Evolutionary conservation across 2,329 filamentous ascomycete species (phyloP).

Genomic region (Pseudohalonectria lignicola): DNA sequence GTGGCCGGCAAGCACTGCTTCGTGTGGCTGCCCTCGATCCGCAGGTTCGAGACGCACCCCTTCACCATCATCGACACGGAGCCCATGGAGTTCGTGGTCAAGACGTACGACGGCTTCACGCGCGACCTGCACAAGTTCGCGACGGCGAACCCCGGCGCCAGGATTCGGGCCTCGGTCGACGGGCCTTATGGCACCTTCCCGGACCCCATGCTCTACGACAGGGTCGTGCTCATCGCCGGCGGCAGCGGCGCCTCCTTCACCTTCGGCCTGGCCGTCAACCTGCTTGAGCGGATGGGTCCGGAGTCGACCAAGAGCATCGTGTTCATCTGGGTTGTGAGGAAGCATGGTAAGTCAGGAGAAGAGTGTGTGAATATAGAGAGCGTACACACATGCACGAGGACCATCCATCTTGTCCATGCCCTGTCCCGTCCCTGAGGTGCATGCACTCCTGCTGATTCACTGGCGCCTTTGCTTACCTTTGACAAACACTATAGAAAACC

Average conservation of each 20-base stretch:
- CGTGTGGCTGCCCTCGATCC: constrained; percentile 50
- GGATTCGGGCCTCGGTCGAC: constrained; percentile 41
- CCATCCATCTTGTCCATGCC: too few species aligned
- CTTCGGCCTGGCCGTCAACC: constrained; percentile 34
- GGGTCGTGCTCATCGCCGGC: constrained; percentile 47
- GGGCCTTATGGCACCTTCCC: constrained; percentile 48
- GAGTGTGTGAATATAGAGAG: too few species aligned
- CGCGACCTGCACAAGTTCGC: constrained; percentile 41
- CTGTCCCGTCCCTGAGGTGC: too few species aligned
- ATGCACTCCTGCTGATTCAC: too few species aligned
- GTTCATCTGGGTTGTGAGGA: constrained; percentile 37
- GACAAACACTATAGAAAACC: constrained; percentile 11
- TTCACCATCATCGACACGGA: constrained; percentile 47
- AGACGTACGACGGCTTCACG: constrained; percentile 49
- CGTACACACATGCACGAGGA: too few species aligned
- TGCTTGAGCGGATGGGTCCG: constrained; percentile 28
- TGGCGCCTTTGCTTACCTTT: background rate
- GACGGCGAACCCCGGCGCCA: constrained; percentile 31
- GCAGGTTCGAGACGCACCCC: constrained; percentile 47
- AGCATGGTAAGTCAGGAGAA: constrained; percentile 25
- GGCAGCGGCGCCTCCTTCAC: constrained; percentile 52
- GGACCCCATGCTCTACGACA: constrained; percentile 38
- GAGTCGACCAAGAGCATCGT: constrained; percentile 26
- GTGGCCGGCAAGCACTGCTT: constrained; percentile 51
- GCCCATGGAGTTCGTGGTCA: constrained; percentile 47